Conservation (phyloP, 2,329 filamentous ascomycete genomes). For the Calonectria crousiana region DNA sequence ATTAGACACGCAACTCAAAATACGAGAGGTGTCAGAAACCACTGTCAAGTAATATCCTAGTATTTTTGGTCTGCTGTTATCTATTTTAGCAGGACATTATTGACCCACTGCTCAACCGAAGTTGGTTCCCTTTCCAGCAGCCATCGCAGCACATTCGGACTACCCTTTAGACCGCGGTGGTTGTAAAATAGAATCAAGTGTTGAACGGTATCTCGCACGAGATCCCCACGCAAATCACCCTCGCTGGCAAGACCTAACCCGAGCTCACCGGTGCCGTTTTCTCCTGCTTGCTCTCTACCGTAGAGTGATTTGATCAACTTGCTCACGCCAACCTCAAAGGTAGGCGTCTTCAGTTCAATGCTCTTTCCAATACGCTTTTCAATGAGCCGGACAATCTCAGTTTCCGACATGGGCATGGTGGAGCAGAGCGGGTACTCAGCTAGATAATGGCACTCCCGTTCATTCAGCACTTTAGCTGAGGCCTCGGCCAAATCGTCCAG, state of each 20-base stretch:
- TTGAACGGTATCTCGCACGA: neutral
- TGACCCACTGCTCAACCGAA: neutral
- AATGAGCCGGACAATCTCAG: neutral
- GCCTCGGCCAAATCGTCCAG: neutral
- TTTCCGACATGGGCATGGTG: neutral
- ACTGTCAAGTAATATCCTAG: no score
- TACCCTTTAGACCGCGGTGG: neutral
- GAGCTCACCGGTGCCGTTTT: neutral
- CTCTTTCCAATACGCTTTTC: neutral
- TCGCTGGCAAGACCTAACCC: neutral
- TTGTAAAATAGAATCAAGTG: neutral
- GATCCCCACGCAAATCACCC: neutral
- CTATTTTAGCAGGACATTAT: neutral
- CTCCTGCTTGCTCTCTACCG: neutral
- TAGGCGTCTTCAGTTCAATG: neutral
- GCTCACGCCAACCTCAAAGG: neutral
- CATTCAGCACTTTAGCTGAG: neutral
- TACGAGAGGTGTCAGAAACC: no score
- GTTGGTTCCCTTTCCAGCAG: neutral
- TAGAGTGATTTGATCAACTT: neutral
- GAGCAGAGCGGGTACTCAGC: neutral
- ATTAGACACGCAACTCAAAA: no score
- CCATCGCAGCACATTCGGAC: neutral
- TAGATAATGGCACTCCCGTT: neutral
- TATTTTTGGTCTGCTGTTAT: neutral